A percentile compares a stretch with the other conserved stretches of the same genome.
Conservation (phyloP, 208 protist genomes). For the Kentomonas sorsogonicus region DNA sequence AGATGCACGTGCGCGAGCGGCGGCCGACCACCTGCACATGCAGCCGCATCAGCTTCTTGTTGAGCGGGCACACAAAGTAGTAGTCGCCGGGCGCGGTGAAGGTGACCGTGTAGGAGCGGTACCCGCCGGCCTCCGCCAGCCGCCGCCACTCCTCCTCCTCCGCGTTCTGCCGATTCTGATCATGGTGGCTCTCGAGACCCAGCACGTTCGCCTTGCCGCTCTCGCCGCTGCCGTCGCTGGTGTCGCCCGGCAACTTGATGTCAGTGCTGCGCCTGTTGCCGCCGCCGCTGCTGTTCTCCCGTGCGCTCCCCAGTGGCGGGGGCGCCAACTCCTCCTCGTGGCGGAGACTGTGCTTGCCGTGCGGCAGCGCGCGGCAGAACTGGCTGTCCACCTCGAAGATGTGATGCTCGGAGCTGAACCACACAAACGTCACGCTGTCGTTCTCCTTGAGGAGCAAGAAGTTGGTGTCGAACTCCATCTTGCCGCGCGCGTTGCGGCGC, state of each 20-base stretch:
- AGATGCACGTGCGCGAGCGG: conserved; percentile 5
- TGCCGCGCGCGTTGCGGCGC: neutral
- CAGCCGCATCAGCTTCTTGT: conserved; percentile 19
- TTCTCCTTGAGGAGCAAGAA: neutral
- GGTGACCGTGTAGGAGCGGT: conserved; percentile 15
- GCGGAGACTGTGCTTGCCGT: neutral
- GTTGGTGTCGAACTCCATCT: neutral
- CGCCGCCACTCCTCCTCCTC: no score
- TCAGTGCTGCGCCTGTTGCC: no score
- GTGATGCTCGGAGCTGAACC: neutral
- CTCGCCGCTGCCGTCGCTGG: no score
- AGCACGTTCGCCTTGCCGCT: no score
- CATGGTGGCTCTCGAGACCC: no score
- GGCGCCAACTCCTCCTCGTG: neutral
- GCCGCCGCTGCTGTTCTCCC: no score
- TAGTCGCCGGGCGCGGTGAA: conserved; percentile 24
- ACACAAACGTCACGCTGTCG: neutral
- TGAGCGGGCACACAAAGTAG: conserved; percentile 24
- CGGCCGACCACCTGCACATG: conserved; percentile 30
- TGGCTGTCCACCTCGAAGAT: neutral
- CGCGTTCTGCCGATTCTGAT: no score
- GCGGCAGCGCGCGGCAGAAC: neutral
- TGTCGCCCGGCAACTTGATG: no score
- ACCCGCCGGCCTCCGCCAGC: conserved; percentile 9
- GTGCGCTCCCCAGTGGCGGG: no score